Base-by-base conservation (phyloP, 2,329 filamentous ascomycete species). In the Allantophomopsis lycopodina region DNA sequence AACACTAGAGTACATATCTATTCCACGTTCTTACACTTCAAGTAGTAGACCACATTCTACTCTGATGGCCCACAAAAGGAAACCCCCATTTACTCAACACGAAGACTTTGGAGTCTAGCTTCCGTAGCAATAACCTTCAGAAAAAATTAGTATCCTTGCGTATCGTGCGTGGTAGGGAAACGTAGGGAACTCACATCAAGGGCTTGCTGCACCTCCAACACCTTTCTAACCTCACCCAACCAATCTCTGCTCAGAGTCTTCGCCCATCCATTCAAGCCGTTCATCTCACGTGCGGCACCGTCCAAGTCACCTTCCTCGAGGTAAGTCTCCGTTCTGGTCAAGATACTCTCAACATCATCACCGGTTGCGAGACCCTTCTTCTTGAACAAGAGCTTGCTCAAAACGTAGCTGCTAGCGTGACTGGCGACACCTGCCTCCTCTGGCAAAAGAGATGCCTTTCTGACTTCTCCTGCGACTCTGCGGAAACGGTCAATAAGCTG, bases 401-500 rank as follows among this genome's bases (percentile, higher is more conserved):
- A 68, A 36, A 93, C 70, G 59, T 85, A 81, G 59, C 83, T 91
- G 34, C 87, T 89, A 3, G 89, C 87, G 59, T 98, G 91, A 53
- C 83, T 91, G 15, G 91, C 89, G 18, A 98, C 83, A 49, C 91
- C 91, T 0, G 91, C 91, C 54, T 95, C 83, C 48, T 94, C 88
- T 12, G 91, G 91, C 13, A 98, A 71, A 38, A 98, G 72, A 35
- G 83, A 82, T 15, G 91, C 91, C 69, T 98, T 98, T 58, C 91
- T 78, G 32, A 98, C 91, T 64, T 98, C 91, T 41, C 68, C 66
- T 2, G 91, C 85, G 13, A 98, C 91, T 38, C 87, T 83, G 34
- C 91, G 80, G 79, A 98, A 98, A 46, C 91, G 81, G 62, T 98
- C 91, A 49, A 96, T 83, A 28, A 98, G 76, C 60, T 93, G 84